Evolutionary conservation across 129 eudicot species (phyloP).

Genomic region (Saussurea involucrata): DNA sequence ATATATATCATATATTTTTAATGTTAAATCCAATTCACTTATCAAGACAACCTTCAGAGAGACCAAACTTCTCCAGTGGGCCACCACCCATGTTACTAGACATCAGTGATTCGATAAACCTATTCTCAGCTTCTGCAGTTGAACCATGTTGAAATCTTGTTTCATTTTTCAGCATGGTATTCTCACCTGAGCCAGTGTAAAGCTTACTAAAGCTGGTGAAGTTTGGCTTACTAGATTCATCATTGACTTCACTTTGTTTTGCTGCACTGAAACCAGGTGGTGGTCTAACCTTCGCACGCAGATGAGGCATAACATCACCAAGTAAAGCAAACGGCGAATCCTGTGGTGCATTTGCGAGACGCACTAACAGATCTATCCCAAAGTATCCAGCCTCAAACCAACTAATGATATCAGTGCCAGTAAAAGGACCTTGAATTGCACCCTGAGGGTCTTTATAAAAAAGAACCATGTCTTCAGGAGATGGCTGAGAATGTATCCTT

Average conservation of each 20-base stretch:
- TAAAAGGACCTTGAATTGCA: constrained; percentile 86
- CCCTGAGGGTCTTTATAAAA: constrained; percentile 95
- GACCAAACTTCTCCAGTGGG: constrained; percentile 45
- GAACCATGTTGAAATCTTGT: constrained; percentile 48
- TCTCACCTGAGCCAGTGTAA: constrained; percentile 41
- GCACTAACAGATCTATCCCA: constrained; percentile 83
- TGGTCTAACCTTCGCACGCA: constrained; percentile 79
- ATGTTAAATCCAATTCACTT: background rate
- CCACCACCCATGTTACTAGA: constrained; percentile 35
- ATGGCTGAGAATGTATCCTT: constrained; percentile 40
- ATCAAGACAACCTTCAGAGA: constrained; percentile 46
- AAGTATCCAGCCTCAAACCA: constrained; percentile 98
- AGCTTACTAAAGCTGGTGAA: constrained; percentile 33
- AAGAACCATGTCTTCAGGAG: constrained; percentile 89
- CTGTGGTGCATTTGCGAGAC: constrained; percentile 68
- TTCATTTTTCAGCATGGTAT: constrained; percentile 38
- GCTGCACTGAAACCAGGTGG: constrained; percentile 87
- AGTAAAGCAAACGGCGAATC: constrained; percentile 64
- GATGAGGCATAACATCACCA: constrained; percentile 98
- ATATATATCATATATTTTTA: background rate
- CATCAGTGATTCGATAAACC: constrained; percentile 79
- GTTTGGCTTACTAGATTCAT: constrained; percentile 38
- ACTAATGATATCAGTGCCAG: constrained; percentile 81
- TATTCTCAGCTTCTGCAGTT: constrained; percentile 61
- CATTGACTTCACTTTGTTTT: constrained; percentile 55